Conservation (phyloP, 1,139 yeast genomes). For the Debaryomyces udenii region DNA sequence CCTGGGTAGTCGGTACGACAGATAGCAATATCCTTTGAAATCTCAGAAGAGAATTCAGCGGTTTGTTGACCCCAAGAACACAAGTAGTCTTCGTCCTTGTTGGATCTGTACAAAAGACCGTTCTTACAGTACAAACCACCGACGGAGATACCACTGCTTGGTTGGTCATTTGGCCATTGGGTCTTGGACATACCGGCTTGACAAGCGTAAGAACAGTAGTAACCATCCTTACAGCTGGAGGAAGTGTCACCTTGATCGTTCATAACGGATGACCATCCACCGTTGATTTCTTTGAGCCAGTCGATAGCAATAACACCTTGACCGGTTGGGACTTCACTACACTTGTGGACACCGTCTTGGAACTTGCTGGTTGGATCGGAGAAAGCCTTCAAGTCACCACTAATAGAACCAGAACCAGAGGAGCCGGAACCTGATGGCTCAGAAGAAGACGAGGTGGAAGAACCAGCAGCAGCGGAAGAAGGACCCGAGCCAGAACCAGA, state of each 20-base stretch:
- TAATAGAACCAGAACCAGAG: slow-evolving; percentile 40
- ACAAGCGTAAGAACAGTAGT: slow-evolving; percentile 95
- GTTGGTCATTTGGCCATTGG: slow-evolving; percentile 91
- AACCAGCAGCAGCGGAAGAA: slow-evolving; percentile 15
- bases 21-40: slow-evolving; percentile 70
- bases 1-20: slow-evolving; percentile 99
- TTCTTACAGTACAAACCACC: slow-evolving; percentile 85
- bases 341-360: slow-evolving; percentile 77
- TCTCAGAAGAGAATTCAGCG: slow-evolving; percentile 69
- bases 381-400: slow-evolving; percentile 62
- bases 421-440: slow-evolving; percentile 22
- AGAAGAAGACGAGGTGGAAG: slow-evolving; percentile 20
- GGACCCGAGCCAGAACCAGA: slow-evolving; percentile 28
- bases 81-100: slow-evolving; percentile 60
- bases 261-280: slow-evolving; percentile 90
- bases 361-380: slow-evolving; percentile 58
- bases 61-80: slow-evolving; percentile 83
- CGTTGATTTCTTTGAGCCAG: slow-evolving; percentile 65
- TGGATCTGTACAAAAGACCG: slow-evolving; percentile 81
- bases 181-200: slow-evolving; percentile 97
- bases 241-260: slow-evolving; percentile 66
- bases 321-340: slow-evolving; percentile 84
- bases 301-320: slow-evolving; percentile 86
- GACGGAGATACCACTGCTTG: slow-evolving; percentile 81
- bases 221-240: slow-evolving; percentile 75